Evolutionary conservation across 306 rosid genomes (phyloP).

Genomic region (Lathyrus tuberosus): DNA sequence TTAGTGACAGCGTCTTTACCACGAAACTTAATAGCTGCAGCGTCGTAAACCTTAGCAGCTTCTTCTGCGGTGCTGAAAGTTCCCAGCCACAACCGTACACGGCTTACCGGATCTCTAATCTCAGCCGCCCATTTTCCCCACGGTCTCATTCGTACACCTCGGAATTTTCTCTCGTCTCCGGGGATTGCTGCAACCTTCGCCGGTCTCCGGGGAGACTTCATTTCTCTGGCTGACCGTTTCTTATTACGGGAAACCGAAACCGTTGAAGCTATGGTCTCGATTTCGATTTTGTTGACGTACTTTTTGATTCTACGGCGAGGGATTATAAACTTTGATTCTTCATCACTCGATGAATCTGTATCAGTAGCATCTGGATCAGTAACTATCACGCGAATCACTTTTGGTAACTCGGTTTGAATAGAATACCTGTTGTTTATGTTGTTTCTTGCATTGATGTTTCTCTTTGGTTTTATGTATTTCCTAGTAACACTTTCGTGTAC

Average conservation of each 20-base stretch:
- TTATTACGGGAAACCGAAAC: constrained; percentile 13
- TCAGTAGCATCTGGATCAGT: constrained; percentile 91
- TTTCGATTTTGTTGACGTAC: constrained; percentile 52
- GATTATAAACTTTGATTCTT: constrained; percentile 38
- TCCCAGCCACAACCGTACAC: constrained; percentile 76
- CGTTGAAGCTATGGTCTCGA: background rate
- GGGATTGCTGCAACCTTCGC: constrained; percentile 28
- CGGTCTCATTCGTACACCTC: constrained; percentile 86
- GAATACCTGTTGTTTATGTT: background rate
- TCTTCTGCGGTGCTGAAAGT: constrained; percentile 85
- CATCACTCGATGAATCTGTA: constrained; percentile 85
- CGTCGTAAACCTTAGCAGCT: constrained; percentile 80
- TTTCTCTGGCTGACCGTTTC: constrained; percentile 44
- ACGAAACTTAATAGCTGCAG: constrained; percentile 69
- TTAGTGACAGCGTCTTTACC: constrained; percentile 74
- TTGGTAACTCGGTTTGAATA: background rate
- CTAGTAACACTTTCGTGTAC: constrained; percentile 59
- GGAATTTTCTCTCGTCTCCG: constrained; percentile 51
- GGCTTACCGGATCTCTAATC: constrained; percentile 71
- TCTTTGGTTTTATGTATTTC: constrained; percentile 40
- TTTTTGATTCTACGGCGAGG: constrained; percentile 62
- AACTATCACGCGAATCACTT: constrained; percentile 46
- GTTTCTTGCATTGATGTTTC: background rate
- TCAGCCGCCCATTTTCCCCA: constrained; percentile 99
- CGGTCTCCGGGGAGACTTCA: constrained; percentile 6